Conservation (phyloP, 768 basidiomycete genomes). For the Lactifluus subvellereus region DNA sequence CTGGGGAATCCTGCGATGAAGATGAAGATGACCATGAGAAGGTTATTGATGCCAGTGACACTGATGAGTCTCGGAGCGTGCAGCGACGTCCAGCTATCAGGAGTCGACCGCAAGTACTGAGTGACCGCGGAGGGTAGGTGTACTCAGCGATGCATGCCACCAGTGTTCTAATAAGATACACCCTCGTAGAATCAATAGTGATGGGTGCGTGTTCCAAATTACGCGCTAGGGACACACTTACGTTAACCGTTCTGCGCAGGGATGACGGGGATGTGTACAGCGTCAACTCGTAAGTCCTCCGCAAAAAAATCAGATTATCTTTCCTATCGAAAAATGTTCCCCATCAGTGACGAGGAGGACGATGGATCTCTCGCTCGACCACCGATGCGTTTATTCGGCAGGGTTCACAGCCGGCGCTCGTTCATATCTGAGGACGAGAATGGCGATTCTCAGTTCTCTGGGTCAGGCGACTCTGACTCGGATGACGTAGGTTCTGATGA, state of each 20-base stretch:
- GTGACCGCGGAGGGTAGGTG: constrained; percentile 9
- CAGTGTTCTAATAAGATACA: not conserved
- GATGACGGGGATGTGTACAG: not conserved
- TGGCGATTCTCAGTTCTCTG: not conserved
- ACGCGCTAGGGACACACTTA: not conserved
- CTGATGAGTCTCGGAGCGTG: not conserved
- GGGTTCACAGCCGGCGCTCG: not conserved
- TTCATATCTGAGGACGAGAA: not conserved
- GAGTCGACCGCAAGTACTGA: constrained; percentile 5
- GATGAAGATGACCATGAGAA: constrained; percentile 2
- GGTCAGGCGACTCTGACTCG: not conserved
- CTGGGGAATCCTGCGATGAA: not conserved
- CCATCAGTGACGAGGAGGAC: not conserved
- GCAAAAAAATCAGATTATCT: too few species aligned
- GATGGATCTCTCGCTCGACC: constrained; percentile 4
- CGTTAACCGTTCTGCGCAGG: not conserved
- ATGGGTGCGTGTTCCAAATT: constrained; percentile 7
- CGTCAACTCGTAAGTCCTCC: constrained; percentile 13
- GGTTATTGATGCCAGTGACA: not conserved
- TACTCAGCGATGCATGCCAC: not conserved
- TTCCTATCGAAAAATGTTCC: not conserved
- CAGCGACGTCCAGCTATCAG: not conserved
- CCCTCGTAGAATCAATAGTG: not conserved
- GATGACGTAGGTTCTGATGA: not conserved
- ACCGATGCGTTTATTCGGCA: constrained; percentile 14